Conservation (phyloP, 495 filamentous ascomycete genomes). For the Penicillium taxi region DNA sequence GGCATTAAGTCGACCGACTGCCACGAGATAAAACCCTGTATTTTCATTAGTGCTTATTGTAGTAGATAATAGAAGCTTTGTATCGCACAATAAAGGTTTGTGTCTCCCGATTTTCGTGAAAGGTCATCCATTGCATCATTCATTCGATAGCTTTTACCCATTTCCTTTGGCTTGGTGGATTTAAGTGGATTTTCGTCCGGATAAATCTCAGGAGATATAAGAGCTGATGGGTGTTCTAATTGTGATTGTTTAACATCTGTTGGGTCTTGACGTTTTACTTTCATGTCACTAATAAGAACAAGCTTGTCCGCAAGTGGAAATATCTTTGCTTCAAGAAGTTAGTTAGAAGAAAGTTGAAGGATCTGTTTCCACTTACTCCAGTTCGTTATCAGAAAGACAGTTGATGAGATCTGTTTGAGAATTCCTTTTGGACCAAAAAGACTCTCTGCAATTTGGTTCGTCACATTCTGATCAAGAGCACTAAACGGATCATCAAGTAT, state of each 20-base stretch:
- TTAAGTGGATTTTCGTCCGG: no score
- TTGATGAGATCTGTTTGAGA: background rate
- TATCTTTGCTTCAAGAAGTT: background rate
- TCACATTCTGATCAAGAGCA: conserved; percentile 31
- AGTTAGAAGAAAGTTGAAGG: background rate
- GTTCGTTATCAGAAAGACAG: background rate
- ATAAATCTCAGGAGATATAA: no score
- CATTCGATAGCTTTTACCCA: background rate
- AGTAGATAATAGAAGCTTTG: no score
- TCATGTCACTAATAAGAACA: no score
- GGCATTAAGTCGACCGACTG: background rate
- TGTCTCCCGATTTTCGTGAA: background rate
- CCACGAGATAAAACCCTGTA: conserved; percentile 1
- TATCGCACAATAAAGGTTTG: background rate
- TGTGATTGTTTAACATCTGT: no score
- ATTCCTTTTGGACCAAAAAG: background rate
- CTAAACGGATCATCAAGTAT: conserved; percentile 44
- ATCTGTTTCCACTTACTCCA: background rate
- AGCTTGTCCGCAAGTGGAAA: background rate
- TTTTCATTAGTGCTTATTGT: no score
- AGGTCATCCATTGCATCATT: background rate
- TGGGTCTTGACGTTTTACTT: no score
- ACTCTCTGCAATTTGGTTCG: conserved; percentile 32
- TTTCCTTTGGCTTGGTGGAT: background rate
- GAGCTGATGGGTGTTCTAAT: no score